Base-by-base conservation (phyloP, 306 rosid species). In the Leucaena leucocephala region DNA sequence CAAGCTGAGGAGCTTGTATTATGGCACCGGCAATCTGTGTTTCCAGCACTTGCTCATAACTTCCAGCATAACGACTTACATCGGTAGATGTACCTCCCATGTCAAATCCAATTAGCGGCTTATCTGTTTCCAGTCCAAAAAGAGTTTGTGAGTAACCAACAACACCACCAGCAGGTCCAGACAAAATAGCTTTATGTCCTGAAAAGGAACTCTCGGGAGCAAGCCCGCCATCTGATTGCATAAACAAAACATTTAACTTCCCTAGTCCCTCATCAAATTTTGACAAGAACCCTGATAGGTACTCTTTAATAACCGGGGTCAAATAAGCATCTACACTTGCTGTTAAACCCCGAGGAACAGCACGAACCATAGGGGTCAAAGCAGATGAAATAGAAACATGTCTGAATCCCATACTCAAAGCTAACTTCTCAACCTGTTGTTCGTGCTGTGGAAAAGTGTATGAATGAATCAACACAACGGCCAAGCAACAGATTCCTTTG, bases 41-140 rank as follows among this genome's bases (percentile, higher is more conserved):
- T 89, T 94, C 98, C 74, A 94, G 82, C 59, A 94, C 98, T 81
- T 91, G 98, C 85, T 94, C 98, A 82, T 94, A 94, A 81, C 77
- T 85, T 81, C 98, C 97, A 38, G 94, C 97, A 75, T 89, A 94
- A 19, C 97, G 95, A 83, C 98, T 94, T 72, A 92, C 98, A 86
- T 94, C 98, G 13, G 98, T 94, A 72, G 98, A 94, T 43, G 98
- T 94, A 63, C 98, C 97, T 73, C 98, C 97, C 97, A 94, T 94
- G 80, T 94, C 98, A 87, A 94, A 94, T 17, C 98, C 98, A 82
- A 94, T 94, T 16, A 94, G 84, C 6, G 98, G 97, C 71, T 88
- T 94, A 71, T 79, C 86, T 13, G 97, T 94, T 86, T 94, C 98
- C 68, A 92, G 91, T 43, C 77, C 87, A 40, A 92, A 94, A 76